Evolutionary conservation across 1,284 basidiomycete genomes (phyloP).

Genomic region (Ceratobasidium sp.): DNA sequence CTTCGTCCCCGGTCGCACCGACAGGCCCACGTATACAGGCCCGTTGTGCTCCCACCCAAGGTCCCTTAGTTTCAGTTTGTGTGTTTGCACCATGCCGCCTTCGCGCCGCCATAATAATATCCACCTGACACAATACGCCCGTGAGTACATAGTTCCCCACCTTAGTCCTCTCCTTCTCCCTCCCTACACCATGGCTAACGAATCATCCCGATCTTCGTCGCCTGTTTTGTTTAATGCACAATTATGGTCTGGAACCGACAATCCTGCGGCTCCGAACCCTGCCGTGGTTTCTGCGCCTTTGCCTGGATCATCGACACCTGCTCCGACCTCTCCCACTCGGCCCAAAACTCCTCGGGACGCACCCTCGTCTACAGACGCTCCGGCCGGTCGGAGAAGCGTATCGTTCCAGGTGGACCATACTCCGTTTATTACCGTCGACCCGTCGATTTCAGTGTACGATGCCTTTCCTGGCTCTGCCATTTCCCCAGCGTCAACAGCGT

Average conservation of each 20-base stretch:
- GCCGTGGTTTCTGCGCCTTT: too few species aligned
- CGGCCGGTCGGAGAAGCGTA: conserved; percentile 9
- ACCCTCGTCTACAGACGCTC: conserved; percentile 6
- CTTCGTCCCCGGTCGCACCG: conserved; percentile 8
- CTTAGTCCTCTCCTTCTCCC: conserved; percentile 4
- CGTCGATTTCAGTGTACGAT: conserved; percentile 2
- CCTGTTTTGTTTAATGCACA: conserved; percentile 37
- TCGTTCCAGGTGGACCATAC: conserved; percentile 34
- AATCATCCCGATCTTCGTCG: conserved; percentile 2
- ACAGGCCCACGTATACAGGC: too few species aligned
- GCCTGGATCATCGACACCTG: conserved; percentile 3
- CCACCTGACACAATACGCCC: conserved; percentile 34
- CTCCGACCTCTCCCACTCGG: too few species aligned
- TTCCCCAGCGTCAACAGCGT: conserved; percentile 25
- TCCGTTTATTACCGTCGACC: conserved; percentile 33
- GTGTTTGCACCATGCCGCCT: conserved; percentile 34
- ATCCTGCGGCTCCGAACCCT: background rate
- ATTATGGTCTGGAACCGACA: conserved; percentile 15
- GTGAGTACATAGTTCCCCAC: conserved; percentile 24
- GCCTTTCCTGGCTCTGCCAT: conserved; percentile 22
- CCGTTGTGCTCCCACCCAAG: too few species aligned
- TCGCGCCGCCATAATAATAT: conserved; percentile 26
- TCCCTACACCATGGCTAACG: conserved; percentile 11
- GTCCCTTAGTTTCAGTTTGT: conserved; percentile 3
- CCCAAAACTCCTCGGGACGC: too few species aligned